Percentiles rank a stretch among this genome's conserved stretches.
phyloP scores from a whole-genome alignment of 2,329 filamentous ascomycete genomes.

The Cytospora chrysosperma region DNA sequence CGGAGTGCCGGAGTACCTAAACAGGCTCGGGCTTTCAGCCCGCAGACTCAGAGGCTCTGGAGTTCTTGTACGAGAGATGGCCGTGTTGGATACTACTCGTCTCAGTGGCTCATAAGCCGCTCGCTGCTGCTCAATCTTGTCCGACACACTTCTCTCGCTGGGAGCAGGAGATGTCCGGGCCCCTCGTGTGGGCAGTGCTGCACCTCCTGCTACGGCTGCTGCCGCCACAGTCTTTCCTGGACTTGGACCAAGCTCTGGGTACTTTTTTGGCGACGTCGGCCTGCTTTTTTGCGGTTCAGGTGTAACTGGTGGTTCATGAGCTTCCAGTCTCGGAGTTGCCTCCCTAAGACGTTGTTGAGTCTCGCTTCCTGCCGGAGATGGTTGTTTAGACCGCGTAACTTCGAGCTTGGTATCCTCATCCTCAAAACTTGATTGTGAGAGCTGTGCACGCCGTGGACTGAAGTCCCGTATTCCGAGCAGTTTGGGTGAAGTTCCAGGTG shows the following conservation, averaged over 20 bases:
- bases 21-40: constrained; percentile 62
- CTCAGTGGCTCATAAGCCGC: constrained; percentile 26
- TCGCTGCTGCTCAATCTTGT: constrained; percentile 31
- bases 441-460: constrained; percentile 23
- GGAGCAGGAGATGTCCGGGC: constrained; percentile 28
- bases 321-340: constrained; percentile 38
- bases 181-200: constrained; percentile 32
- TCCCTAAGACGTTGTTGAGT: constrained; percentile 19
- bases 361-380: constrained; percentile 15
- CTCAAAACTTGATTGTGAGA: constrained; percentile 18
- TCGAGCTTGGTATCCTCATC: constrained; percentile 16
- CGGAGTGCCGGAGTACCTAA: constrained; percentile 55
- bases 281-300: constrained; percentile 46
- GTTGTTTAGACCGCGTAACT: not conserved
- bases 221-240: constrained; percentile 26
- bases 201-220: constrained; percentile 31
- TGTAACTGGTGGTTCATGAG: constrained; percentile 39
- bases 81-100: constrained; percentile 54
- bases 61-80: constrained; percentile 51
- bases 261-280: constrained; percentile 28
- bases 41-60: constrained; percentile 55
- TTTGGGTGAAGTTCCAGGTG: constrained; percentile 36
- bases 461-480: constrained; percentile 25
- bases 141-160: constrained; percentile 41
- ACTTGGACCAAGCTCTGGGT: constrained; percentile 32